phyloP scores from a whole-genome alignment of 257 asterid species.

The Penstemon newberryi region DNA sequence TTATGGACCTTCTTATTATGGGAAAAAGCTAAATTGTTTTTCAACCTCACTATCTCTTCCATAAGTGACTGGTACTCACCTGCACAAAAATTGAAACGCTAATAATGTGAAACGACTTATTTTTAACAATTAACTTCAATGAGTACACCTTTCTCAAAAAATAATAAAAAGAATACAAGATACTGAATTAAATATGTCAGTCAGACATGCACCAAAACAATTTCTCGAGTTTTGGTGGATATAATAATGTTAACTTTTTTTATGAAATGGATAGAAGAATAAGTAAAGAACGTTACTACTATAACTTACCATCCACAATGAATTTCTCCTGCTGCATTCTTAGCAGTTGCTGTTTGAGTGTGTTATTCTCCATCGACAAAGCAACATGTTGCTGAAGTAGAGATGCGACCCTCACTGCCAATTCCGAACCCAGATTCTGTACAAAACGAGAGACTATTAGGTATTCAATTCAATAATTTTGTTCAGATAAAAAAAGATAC shows the following conservation, averaged over 20 bases:
- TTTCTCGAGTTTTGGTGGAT: no score
- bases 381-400: conserved; percentile 56
- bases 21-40: conserved; percentile 30
- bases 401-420: conserved; percentile 59
- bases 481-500: no score
- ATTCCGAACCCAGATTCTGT: conserved; percentile 65
- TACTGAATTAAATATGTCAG: no score
- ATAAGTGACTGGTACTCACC: conserved; percentile 61
- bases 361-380: conserved; percentile 61
- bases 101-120: neutral
- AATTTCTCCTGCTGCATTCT: conserved; percentile 58
- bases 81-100: conserved; percentile 28
- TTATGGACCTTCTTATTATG: conserved; percentile 33
- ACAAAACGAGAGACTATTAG: neutral
- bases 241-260: no score
- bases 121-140: no score
- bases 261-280: no score
- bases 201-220: no score
- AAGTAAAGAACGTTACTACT: no score
- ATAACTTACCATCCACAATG: conserved; percentile 58
- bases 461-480: no score
- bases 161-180: no score
- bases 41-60: conserved; percentile 57
- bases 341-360: conserved; percentile 61
- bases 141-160: no score